Evolutionary conservation across 495 filamentous ascomycete species (phyloP), one percentile per base, ranked within the genome.

Genomic region (Neurospora sp.): DNA sequence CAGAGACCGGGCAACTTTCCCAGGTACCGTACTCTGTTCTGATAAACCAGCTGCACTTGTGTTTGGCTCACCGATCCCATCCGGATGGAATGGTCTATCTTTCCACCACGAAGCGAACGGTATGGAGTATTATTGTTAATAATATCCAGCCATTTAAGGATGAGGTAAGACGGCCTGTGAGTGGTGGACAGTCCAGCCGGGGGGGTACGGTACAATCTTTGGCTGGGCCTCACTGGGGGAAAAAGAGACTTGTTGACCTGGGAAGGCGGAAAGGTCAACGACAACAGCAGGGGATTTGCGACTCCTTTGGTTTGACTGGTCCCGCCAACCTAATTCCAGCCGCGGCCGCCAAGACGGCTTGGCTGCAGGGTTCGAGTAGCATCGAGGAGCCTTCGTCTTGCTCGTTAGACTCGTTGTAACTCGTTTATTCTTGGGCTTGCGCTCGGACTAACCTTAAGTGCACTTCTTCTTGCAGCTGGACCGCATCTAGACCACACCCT

Each of bases 291-390:
- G 16, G 41, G 31, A 72, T 16, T 22, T 65, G 37, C 39, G 71
- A 20, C 39, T 70, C 20, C 3, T 42, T 39, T 44, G 41, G 71
- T n/a, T 31, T 31, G 70, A 53, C 7, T 37, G 18, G 18, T 71
- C 40, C 40, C 41, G 53, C 42, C 74, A 40, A 73, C 72, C 73
- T 65, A 71, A 76, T 76, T 76, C 73, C 75, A 76, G 69, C 75
- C 69, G 75, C 68, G 69, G 48, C 53, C 35, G 75, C 75, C 75
- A 76, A 76, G 75, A 72, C 44, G 39, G 39, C 31, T 76, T 74
- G 75, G 71, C 73, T 68, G 73, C 73, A 72, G 40, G 68, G 40
- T n/a, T 59, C 70, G 39, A 37, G 70, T 20, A 37, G 27, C 38
- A 71, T 35, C 73, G 65, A 72, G 38, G 68, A 69, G 71, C 18